phyloP scores from a whole-genome alignment of 2,329 filamentous ascomycete species.

The Aspergillus bombycis region DNA sequence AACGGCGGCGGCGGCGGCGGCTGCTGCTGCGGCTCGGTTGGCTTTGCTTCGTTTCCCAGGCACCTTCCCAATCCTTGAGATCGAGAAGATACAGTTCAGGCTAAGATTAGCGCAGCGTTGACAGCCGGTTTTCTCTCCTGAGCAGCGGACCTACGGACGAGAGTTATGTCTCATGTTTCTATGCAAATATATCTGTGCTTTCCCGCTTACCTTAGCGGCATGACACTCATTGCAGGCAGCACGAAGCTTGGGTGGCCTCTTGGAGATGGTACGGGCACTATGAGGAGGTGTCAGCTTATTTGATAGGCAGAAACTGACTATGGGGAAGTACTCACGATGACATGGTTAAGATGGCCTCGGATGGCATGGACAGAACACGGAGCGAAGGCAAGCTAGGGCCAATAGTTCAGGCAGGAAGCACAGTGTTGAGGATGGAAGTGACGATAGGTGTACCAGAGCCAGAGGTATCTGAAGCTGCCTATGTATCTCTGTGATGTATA shows the following conservation, averaged over 20 bases:
- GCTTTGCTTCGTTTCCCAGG: slow-evolving; percentile 22
- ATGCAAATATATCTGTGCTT: neutral
- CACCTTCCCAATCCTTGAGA: slow-evolving; percentile 22
- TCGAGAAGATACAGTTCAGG: slow-evolving; percentile 20
- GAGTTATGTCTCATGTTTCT: neutral
- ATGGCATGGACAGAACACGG: slow-evolving; percentile 1
- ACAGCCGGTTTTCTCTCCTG: slow-evolving; percentile 21
- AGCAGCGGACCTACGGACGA: slow-evolving; percentile 18
- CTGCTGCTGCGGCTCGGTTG: slow-evolving; percentile 17
- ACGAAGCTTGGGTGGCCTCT: slow-evolving; percentile 20
- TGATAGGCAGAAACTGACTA: neutral
- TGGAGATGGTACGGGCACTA: slow-evolving; percentile 10
- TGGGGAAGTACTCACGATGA: slow-evolving; percentile 9
- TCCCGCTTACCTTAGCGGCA: slow-evolving; percentile 16
- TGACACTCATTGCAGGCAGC: slow-evolving; percentile 22
- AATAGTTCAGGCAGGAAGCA: neutral
- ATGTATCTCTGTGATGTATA: slow-evolving; percentile 5
- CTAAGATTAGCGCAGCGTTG: slow-evolving; percentile 21
- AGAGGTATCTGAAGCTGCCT: neutral
- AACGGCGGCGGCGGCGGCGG: slow-evolving; percentile 5
- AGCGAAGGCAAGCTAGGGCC: neutral
- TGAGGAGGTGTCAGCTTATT: slow-evolving; percentile 7
- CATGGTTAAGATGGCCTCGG: slow-evolving; percentile 2
- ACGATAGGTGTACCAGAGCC: slow-evolving; percentile 1
- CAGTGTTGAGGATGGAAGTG: neutral